A percentile compares a stretch with the other conserved stretches of the same genome.
These are phyloP conservation scores for Tarenaya hassleriana DNA, from an alignment of 345 rosid genomes.

Conservation along the genomic window DNA sequence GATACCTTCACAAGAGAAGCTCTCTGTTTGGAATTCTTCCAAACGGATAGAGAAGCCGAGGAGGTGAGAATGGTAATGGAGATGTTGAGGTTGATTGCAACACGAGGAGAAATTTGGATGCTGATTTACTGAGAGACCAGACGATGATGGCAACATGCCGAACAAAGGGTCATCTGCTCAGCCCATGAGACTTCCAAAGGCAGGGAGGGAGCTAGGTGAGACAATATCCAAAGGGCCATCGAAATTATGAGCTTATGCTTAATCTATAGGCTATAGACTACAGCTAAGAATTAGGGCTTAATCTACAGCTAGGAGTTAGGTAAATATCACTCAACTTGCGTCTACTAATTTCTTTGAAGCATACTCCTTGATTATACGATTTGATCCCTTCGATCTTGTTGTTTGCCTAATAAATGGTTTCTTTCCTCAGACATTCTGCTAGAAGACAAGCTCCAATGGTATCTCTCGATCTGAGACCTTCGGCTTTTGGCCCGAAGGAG, in stretches of 20 bases:
- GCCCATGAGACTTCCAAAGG: conserved; percentile 61
- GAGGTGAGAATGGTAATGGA: conserved; percentile 30
- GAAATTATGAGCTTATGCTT: conserved; percentile 92
- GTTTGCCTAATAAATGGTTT: conserved; percentile 19
- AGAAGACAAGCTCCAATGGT: conserved; percentile 73
- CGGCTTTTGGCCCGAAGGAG: conserved; percentile 90
- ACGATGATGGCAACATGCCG: conserved; percentile 24
- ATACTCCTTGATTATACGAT: conserved; percentile 3
- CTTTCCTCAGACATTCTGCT: conserved; percentile 59
- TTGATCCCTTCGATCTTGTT: not conserved
- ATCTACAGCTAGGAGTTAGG: conserved; percentile 72
- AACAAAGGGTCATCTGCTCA: conserved; percentile 23
- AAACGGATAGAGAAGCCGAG: conserved; percentile 54
- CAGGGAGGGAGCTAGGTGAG: conserved; percentile 73
- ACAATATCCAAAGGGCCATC: conserved; percentile 84
- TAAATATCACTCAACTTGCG: conserved; percentile 15
- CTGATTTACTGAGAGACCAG: conserved; percentile 43
- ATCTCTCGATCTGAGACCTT: conserved; percentile 72
- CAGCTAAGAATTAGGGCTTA: no score
- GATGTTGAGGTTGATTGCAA: not conserved
- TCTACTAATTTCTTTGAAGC: not conserved
- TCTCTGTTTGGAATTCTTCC: conserved; percentile 68
- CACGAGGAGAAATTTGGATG: conserved; percentile 31
- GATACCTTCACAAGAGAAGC: conserved; percentile 82
- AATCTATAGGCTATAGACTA: no score